Conservation (phyloP, 1,139 yeast species). For the Magnusiomyces suaveolens region DNA sequence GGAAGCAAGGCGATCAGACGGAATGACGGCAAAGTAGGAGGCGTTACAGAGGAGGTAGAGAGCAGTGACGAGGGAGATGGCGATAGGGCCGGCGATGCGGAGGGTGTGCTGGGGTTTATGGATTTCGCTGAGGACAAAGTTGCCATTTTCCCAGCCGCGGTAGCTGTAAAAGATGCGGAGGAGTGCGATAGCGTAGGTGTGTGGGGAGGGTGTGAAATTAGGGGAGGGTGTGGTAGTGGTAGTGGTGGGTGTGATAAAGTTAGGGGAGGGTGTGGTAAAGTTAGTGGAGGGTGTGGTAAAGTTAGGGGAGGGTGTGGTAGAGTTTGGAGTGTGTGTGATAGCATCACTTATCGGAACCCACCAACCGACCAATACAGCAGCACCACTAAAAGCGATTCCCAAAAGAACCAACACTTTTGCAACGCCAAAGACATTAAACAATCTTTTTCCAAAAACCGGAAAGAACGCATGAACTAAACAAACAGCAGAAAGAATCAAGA, state of each 20-base stretch:
- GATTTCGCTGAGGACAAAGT: conserved; percentile 72
- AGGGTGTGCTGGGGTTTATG: conserved; percentile 59
- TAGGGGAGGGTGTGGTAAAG: no score
- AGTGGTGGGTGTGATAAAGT: background rate
- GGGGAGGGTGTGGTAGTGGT: background rate
- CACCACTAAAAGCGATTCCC: conserved; percentile 60
- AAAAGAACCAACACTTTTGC: conserved; percentile 61
- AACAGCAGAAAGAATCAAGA: conserved; percentile 57
- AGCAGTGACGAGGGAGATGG: conserved; percentile 49
- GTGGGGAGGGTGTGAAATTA: no score
- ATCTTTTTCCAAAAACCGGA: conserved; percentile 52
- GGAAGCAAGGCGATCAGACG: conserved; percentile 49
- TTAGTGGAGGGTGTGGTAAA: no score
- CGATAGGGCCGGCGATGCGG: conserved; percentile 61
- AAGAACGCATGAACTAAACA: conserved; percentile 52
- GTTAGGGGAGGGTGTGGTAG: no score
- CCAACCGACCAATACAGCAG: conserved; percentile 39
- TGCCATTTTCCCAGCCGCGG: conserved; percentile 66
- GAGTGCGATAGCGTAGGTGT: conserved; percentile 41
- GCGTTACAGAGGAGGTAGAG: conserved; percentile 60
- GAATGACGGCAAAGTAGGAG: conserved; percentile 71
- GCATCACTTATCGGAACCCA: no score
- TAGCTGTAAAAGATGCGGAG: conserved; percentile 51
- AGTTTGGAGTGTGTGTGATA: no score
- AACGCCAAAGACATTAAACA: conserved; percentile 58